Conservation (phyloP, 768 basidiomycete species). For the Amanita polypyramis region DNA sequence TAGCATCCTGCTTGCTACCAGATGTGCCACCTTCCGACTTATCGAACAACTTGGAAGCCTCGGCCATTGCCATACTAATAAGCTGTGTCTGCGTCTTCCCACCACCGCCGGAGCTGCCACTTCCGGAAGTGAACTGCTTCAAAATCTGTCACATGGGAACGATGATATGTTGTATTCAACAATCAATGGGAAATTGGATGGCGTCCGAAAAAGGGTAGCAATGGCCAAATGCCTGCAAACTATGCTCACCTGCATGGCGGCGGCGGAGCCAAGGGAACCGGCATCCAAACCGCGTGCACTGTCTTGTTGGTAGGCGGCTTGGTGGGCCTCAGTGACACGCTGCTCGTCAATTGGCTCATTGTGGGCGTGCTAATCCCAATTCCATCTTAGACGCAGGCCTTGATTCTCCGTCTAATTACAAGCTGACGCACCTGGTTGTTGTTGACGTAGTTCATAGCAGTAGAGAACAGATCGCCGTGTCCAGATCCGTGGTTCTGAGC, state of each 20-base stretch:
- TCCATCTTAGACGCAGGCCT: not conserved
- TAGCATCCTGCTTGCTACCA: conserved; percentile 72
- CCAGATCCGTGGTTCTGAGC: conserved; percentile 50
- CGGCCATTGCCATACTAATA: conserved; percentile 80
- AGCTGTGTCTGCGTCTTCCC: conserved; percentile 50
- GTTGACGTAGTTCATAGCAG: conserved; percentile 41
- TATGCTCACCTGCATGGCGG: conserved; percentile 53
- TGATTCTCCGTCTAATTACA: not conserved
- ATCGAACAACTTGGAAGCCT: conserved; percentile 70
- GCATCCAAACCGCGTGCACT: conserved; percentile 46
- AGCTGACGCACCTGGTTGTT: conserved; percentile 38
- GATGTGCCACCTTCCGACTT: conserved; percentile 50
- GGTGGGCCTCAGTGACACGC: conserved; percentile 47
- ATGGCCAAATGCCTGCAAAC: too few species aligned
- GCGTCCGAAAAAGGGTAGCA: not conserved
- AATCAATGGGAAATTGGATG: not conserved
- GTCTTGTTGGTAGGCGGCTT: conserved; percentile 47
- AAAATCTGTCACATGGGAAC: conserved; percentile 31
- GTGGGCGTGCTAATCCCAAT: conserved; percentile 33
- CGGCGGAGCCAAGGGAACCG: conserved; percentile 60
- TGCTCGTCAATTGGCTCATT: conserved; percentile 58
- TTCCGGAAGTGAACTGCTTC: conserved; percentile 57
- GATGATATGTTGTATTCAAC: not conserved
- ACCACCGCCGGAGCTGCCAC: conserved; percentile 20
- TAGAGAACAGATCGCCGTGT: conserved; percentile 43